Conservation (phyloP, 345 rosid genomes). For the Eucalyptus curtisii region DNA sequence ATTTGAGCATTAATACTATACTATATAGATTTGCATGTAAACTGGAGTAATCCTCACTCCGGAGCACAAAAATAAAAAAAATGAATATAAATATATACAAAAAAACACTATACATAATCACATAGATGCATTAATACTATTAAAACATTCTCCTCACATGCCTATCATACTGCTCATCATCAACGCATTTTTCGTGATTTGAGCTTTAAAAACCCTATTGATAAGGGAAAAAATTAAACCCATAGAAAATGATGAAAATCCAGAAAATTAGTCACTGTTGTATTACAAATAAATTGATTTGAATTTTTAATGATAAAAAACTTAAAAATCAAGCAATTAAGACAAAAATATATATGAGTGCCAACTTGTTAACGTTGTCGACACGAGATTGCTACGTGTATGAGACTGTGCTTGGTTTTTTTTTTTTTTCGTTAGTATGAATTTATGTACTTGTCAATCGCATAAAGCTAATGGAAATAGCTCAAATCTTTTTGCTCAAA, state of each 20-base stretch:
- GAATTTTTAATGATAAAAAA: too few relatives aligned
- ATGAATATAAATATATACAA: too few relatives aligned
- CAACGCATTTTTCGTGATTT: not conserved
- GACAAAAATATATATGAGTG: not conserved
- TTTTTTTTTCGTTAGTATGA: fast-evolving
- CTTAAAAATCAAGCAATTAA: too few relatives aligned
- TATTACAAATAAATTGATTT: too few relatives aligned
- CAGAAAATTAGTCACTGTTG: not conserved
- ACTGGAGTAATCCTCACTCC: too few relatives aligned
- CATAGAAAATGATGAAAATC: too few relatives aligned
- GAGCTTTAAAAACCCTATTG: not conserved
- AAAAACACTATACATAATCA: too few relatives aligned
- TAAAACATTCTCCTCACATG: too few relatives aligned
- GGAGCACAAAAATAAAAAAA: too few relatives aligned
- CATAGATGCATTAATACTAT: not conserved
- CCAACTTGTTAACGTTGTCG: not conserved
- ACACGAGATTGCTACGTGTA: fast-evolving
- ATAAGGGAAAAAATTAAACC: not conserved
- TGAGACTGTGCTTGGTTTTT: too few relatives aligned
- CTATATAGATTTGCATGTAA: too few relatives aligned
- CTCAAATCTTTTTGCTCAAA: not conserved
- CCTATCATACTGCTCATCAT: not conserved
- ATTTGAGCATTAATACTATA: too few relatives aligned
- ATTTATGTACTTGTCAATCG: not conserved
- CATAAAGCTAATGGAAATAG: not conserved